Evolutionary conservation across 305 asterid genomes (phyloP).

Genomic region (Withania somnifera): DNA sequence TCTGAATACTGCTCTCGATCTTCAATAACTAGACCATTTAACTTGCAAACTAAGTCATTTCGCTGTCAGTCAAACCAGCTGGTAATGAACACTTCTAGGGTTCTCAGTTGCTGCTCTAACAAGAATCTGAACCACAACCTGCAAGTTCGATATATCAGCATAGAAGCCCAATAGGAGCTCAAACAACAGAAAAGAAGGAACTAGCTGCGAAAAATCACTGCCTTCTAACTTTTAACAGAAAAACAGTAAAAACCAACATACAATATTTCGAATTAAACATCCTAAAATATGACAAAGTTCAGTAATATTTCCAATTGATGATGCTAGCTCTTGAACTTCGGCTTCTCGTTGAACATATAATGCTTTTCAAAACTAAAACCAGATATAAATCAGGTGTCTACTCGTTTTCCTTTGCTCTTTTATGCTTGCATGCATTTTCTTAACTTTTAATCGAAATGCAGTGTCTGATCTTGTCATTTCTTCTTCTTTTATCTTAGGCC

Average conservation of each 20-base stretch:
- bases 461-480: neutral
- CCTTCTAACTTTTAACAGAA: neutral
- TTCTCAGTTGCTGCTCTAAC: neutral
- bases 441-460: neutral
- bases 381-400: neutral
- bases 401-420: neutral
- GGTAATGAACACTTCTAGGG: neutral
- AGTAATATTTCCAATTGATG: neutral
- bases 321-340: neutral
- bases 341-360: neutral
- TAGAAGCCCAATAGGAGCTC: neutral
- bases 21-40: neutral
- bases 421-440: neutral
- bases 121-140: neutral
- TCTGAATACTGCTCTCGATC: neutral
- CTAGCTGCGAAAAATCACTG: neutral
- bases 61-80: neutral
- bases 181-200: neutral
- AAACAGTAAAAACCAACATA: neutral
- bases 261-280: neutral
- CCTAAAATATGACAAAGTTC: neutral
- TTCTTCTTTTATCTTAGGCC: slow-evolving; percentile 38
- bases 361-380: neutral
- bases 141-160: neutral
- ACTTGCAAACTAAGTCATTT: neutral